A percentile compares a stretch with the other conserved stretches of the same genome.
Conservation (phyloP, 1,139 yeast genomes). For the Casaregolazyma suthepensis region DNA sequence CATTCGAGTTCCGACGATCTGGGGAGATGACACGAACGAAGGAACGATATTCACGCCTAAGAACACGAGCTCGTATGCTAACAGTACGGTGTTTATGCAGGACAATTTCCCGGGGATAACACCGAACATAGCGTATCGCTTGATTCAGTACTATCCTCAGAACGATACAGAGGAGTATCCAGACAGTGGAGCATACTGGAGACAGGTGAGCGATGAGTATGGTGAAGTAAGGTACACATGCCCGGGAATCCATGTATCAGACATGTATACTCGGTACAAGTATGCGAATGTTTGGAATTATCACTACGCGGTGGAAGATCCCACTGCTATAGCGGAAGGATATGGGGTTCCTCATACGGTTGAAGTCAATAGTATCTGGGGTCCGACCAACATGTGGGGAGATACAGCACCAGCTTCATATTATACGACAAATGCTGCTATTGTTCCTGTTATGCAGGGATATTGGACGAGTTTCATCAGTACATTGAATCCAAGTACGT, state of each 20-base stretch:
- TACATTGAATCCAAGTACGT: slow-evolving; percentile 6
- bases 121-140: not conserved
- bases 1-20: slow-evolving; percentile 15
- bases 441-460: slow-evolving; percentile 11
- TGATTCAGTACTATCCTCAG: not conserved
- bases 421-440: slow-evolving; percentile 9
- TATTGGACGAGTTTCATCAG: slow-evolving; percentile 11
- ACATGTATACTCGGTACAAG: slow-evolving; percentile 7
- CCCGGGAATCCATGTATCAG: slow-evolving; percentile 9
- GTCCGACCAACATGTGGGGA: slow-evolving; percentile 4
- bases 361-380: slow-evolving; percentile 9
- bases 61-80: slow-evolving; percentile 7
- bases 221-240: slow-evolving; percentile 11
- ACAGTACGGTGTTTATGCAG: slow-evolving; percentile 2
- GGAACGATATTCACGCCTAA: slow-evolving; percentile 14
- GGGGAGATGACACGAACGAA: slow-evolving; percentile 18
- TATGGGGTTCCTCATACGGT: slow-evolving; percentile 8
- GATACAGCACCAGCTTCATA: slow-evolving; percentile 5
- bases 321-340: not conserved
- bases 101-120: slow-evolving; percentile 8
- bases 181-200: slow-evolving; percentile 8
- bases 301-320: slow-evolving; percentile 9
- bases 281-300: slow-evolving; percentile 8
- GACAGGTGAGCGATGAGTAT: slow-evolving; percentile 7
- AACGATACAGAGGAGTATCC: slow-evolving; percentile 6